These are phyloP conservation scores for Ogataea nonfermentans DNA, from an alignment of 805 yeast genomes.

Conservation along the genomic window DNA sequence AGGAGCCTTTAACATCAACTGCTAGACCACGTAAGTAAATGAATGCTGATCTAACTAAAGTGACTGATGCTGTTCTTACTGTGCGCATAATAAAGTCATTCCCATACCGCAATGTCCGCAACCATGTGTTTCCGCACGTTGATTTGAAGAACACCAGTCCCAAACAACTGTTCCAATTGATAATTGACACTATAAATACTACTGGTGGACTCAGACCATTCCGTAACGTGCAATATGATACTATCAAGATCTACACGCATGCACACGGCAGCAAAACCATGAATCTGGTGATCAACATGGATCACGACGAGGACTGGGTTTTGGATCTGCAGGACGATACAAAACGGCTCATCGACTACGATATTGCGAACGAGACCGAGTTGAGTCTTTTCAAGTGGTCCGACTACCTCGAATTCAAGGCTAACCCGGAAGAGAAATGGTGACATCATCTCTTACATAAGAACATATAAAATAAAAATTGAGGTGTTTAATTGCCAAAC, in stretches of 20 bases:
- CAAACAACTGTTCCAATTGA: slow-evolving; percentile 53
- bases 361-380: slow-evolving; percentile 86
- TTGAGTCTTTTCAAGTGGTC: slow-evolving; percentile 71
- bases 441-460: slow-evolving; percentile 28
- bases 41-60: slow-evolving; percentile 22
- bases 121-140: slow-evolving; percentile 63
- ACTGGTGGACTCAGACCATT: slow-evolving; percentile 79
- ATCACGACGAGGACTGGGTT: slow-evolving; percentile 77
- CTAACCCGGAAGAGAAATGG: slow-evolving; percentile 92
- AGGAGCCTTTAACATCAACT: slow-evolving; percentile 79
- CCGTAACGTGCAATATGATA: slow-evolving; percentile 69
- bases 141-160: slow-evolving; percentile 73
- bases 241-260: slow-evolving; percentile 84
- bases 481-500: neutral
- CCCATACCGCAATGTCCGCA: slow-evolving; percentile 84
- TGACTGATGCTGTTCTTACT: slow-evolving; percentile 72
- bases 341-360: slow-evolving; percentile 49
- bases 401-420: slow-evolving; percentile 66
- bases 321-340: slow-evolving; percentile 39
- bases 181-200: slow-evolving; percentile 42
- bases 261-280: slow-evolving; percentile 95
- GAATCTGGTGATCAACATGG: slow-evolving; percentile 88
- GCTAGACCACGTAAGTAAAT: slow-evolving; percentile 57
- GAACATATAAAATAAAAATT: neutral
- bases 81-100: slow-evolving; percentile 87